These are phyloP conservation scores for Lasiosphaeria hispida DNA, from an alignment of 495 filamentous ascomycete genomes.

Conservation along the genomic window DNA sequence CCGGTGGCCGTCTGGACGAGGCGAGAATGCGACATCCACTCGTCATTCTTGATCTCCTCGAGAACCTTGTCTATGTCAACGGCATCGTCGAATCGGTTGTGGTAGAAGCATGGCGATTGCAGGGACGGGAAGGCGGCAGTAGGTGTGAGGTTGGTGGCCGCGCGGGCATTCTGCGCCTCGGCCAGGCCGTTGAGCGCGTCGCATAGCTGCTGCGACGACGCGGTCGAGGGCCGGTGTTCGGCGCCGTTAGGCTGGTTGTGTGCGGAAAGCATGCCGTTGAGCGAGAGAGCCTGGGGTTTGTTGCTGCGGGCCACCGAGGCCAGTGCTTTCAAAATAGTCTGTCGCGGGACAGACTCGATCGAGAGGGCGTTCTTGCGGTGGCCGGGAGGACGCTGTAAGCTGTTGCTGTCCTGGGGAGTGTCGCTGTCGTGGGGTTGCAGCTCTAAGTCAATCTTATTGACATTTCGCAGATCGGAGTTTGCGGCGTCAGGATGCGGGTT, in stretches of 20 bases:
- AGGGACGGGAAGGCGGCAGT: constrained; percentile 64
- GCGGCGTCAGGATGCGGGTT: constrained; percentile 1
- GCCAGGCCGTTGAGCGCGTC: constrained; percentile 63
- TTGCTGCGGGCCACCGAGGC: constrained; percentile 66
- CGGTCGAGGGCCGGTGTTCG: constrained; percentile 47
- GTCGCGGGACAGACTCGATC: constrained; percentile 71
- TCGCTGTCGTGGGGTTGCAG: constrained; percentile 12
- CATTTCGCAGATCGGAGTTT: constrained; percentile 17
- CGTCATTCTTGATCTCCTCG: constrained; percentile 88
- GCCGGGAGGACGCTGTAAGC: constrained; percentile 20
- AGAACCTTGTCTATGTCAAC: constrained; percentile 93
- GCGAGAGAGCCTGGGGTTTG: constrained; percentile 55
- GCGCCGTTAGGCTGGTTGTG: constrained; percentile 37
- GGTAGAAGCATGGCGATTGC: constrained; percentile 94
- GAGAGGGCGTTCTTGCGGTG: constrained; percentile 64
- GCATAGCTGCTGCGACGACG: constrained; percentile 61
- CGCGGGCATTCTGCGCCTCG: constrained; percentile 37
- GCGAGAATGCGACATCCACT: constrained; percentile 86
- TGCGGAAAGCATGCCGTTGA: constrained; percentile 51
- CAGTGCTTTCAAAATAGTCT: constrained; percentile 86
- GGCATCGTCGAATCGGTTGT: constrained; percentile 91
- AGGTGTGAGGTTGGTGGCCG: constrained; percentile 43
- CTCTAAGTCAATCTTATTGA: constrained; percentile 1
- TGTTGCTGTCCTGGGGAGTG: constrained; percentile 4
- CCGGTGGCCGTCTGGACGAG: constrained; percentile 92